These are phyloP conservation scores for Fistulinella prunicolor DNA, from an alignment of 768 basidiomycete species.

Conservation along the genomic window DNA sequence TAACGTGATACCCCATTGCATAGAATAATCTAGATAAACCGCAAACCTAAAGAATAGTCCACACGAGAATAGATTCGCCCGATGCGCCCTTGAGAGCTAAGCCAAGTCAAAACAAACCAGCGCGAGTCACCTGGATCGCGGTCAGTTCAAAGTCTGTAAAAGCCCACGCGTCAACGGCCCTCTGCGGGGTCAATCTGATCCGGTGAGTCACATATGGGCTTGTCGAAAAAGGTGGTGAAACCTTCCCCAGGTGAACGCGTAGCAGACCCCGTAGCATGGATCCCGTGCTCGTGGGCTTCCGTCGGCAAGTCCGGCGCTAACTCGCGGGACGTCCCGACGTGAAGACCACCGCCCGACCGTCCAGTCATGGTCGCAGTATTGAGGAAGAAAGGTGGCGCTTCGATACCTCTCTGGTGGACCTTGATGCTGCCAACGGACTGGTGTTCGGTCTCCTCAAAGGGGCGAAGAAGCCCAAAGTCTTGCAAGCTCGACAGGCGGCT, in stretches of 20 bases:
- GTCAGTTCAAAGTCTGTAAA: neutral
- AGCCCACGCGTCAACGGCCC: neutral
- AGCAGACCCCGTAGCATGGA: too few relatives aligned
- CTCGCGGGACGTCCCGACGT: neutral
- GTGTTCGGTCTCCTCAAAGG: conserved; percentile 14
- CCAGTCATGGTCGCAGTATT: neutral
- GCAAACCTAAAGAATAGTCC: neutral
- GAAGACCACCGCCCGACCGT: neutral
- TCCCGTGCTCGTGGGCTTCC: too few relatives aligned
- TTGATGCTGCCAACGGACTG: neutral
- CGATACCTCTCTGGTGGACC: conserved; percentile 20
- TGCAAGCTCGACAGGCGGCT: conserved; percentile 14
- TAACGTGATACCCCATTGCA: too few relatives aligned
- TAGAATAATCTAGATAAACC: too few relatives aligned
- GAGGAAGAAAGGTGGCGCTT: conserved; percentile 8
- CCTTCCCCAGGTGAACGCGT: too few relatives aligned
- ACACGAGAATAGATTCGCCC: too few relatives aligned
- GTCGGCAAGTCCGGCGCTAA: neutral
- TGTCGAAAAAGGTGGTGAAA: conserved; percentile 5
- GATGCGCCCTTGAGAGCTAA: too few relatives aligned
- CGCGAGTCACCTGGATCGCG: neutral
- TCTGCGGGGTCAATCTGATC: conserved; percentile 10
- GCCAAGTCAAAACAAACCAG: neutral
- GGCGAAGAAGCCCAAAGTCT: conserved; percentile 18
- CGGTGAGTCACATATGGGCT: conserved; percentile 24